Evolutionary conservation across 1,139 yeast species (phyloP), one percentile per base, ranked within the genome.

Genomic region (Saccharomyces hybrid): DNA sequence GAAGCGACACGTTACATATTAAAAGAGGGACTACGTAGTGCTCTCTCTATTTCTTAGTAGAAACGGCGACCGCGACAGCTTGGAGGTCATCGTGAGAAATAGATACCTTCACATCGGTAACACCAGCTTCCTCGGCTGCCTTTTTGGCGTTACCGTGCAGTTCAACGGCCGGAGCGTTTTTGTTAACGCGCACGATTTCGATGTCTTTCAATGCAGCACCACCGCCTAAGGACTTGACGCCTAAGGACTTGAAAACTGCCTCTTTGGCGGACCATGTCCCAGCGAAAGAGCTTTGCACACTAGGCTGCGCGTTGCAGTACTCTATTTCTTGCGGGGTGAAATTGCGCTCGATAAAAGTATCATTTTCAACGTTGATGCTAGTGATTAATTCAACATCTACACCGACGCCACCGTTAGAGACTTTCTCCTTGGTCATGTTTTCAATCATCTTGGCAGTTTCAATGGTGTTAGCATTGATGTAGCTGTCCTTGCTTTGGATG

Each of bases 191-290:
- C 26, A 77, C 66, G 66, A 93, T 88, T 75, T 91, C 98, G 73
- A 93, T 93, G 60, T 90, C 97, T 71, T 81, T 80, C 75, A 93
- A 79, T 50, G 96, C 78, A 54, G 99, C 98, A 60, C 98, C 99
- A 19, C 91, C 97, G 59, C 99, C 99, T 71, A 84, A 81, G 48
- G 96, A 85, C 68, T 82, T 80, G 59, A 89, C 95, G 59, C 95
- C 93, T 67, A 93, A 79, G 23, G 97, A 88, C 78, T 93, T 93
- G 83, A 93, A 93, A 47, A 90, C 97, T 44, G 99, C 99, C 76
- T 93, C 99, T 76, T 93, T 93, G 53, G 99, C 99, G 48, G 97
- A 88, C 99, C 99, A 93, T 51, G 96, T 87, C 54, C 99, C 99
- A 41, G 99, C 91, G 74, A 80, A 93, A 6, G 97, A 89, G 23